Conservation (phyloP, 495 filamentous ascomycete genomes). For the Cairneyella variabilis region DNA sequence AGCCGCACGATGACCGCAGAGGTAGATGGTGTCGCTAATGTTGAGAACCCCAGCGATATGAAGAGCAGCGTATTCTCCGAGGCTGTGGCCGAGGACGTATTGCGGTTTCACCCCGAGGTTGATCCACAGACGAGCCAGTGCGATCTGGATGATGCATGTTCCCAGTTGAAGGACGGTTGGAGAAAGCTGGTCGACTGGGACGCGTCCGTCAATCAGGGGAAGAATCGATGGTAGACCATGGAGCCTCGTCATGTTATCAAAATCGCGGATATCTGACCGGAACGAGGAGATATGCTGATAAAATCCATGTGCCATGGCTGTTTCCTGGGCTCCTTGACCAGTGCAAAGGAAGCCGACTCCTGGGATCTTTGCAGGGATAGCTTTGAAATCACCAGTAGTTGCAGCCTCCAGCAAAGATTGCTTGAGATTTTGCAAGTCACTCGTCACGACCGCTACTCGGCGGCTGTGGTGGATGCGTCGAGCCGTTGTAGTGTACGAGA, state of each 20-base stretch:
- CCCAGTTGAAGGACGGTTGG: slow-evolving; percentile 76
- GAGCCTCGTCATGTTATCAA: slow-evolving; percentile 60
- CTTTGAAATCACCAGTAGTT: neutral
- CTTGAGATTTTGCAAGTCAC: too few species aligned
- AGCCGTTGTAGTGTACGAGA: slow-evolving; percentile 80
- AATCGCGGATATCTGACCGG: slow-evolving; percentile 61
- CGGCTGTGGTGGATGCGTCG: slow-evolving; percentile 71
- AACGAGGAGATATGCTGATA: slow-evolving; percentile 63
- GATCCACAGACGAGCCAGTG: slow-evolving; percentile 71
- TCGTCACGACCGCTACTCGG: slow-evolving; percentile 51
- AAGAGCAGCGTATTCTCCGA: slow-evolving; percentile 84
- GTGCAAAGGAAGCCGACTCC: slow-evolving; percentile 61
- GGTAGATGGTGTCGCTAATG: slow-evolving; percentile 71
- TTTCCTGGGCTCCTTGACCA: slow-evolving; percentile 62
- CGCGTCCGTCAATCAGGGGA: slow-evolving; percentile 58
- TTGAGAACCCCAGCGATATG: slow-evolving; percentile 76
- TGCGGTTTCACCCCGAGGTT: slow-evolving; percentile 71
- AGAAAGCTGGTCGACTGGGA: slow-evolving; percentile 51
- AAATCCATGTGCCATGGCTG: slow-evolving; percentile 65
- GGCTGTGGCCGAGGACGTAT: slow-evolving; percentile 79
- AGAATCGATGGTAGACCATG: slow-evolving; percentile 68
- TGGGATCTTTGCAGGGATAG: neutral
- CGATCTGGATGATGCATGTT: slow-evolving; percentile 75
- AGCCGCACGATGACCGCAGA: slow-evolving; percentile 72
- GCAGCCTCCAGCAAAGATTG: too few species aligned